Conservation (phyloP, 2,329 filamentous ascomycete genomes). For the Shiraia sp. region DNA sequence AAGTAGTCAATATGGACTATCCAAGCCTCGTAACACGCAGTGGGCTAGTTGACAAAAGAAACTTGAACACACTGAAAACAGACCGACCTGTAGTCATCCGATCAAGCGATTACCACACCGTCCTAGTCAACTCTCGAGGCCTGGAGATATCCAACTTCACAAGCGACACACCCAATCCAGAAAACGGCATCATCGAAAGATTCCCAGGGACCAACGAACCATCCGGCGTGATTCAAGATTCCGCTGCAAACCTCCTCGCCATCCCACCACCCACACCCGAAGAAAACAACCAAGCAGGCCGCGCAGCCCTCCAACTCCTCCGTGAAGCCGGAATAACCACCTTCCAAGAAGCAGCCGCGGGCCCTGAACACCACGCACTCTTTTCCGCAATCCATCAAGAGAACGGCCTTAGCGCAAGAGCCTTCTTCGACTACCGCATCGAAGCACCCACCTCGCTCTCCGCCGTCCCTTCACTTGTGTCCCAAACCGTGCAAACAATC, state of each 20-base stretch:
- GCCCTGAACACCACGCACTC: neutral
- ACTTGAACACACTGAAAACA: neutral
- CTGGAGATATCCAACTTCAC: slow-evolving; percentile 5
- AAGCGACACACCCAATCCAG: slow-evolving; percentile 1
- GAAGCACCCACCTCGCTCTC: slow-evolving; percentile 1
- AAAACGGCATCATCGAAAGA: neutral
- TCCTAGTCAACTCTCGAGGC: neutral
- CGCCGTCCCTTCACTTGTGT: slow-evolving; percentile 3
- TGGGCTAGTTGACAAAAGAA: neutral
- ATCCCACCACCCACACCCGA: slow-evolving; percentile 2
- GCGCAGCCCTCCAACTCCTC: slow-evolving; percentile 2
- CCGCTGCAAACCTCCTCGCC: neutral
- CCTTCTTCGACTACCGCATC: slow-evolving; percentile 5
- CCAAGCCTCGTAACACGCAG: slow-evolving; percentile 2
- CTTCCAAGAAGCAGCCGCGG: slow-evolving; percentile 4
- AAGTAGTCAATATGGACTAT: slow-evolving; percentile 8
- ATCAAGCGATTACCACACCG: slow-evolving; percentile 4
- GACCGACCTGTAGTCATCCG: neutral
- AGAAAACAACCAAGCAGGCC: slow-evolving; percentile 1
- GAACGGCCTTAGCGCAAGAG: slow-evolving; percentile 3
- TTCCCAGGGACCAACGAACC: slow-evolving; percentile 3
- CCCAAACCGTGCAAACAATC: neutral
- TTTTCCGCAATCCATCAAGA: slow-evolving; percentile 1
- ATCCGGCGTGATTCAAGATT: slow-evolving; percentile 4
- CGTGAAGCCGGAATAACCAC: slow-evolving; percentile 5